Conservation (phyloP, 1,284 basidiomycete genomes). For the Laetiporus sulphureus region DNA sequence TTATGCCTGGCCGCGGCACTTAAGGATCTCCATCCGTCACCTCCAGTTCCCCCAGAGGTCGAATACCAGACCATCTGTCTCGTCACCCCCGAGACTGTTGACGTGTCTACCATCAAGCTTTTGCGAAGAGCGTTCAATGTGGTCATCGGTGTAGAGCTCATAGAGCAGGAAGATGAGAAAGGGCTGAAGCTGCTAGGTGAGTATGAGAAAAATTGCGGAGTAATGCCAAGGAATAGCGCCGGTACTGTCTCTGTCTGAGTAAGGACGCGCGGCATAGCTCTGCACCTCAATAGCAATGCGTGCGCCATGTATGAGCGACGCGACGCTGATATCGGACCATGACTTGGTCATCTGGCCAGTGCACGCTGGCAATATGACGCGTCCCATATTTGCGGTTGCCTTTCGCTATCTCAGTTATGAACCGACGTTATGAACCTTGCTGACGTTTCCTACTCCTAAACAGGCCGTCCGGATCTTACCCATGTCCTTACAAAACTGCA, state of each 20-base stretch:
- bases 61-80: constrained; percentile 86
- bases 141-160: constrained; percentile 88
- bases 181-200: constrained; percentile 80
- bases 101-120: constrained; percentile 78
- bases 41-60: constrained; percentile 48
- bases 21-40: constrained; percentile 64
- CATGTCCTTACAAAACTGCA: constrained; percentile 95
- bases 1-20: constrained; percentile 83
- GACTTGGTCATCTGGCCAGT: no score
- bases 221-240: no score
- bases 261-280: no score
- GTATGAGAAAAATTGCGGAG: constrained; percentile 22
- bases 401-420: constrained; percentile 3
- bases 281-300: no score
- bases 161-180: constrained; percentile 57
- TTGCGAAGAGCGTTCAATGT: constrained; percentile 78
- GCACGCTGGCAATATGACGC: background rate
- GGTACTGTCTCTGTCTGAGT: no score
- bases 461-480: constrained; percentile 89
- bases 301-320: no score
- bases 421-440: background rate
- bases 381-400: background rate
- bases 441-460: background rate
- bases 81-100: constrained; percentile 89
- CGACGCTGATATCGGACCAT: no score